Conservation (phyloP, 192 early-diverging fungal genomes). For the Coemansia sp. region DNA sequence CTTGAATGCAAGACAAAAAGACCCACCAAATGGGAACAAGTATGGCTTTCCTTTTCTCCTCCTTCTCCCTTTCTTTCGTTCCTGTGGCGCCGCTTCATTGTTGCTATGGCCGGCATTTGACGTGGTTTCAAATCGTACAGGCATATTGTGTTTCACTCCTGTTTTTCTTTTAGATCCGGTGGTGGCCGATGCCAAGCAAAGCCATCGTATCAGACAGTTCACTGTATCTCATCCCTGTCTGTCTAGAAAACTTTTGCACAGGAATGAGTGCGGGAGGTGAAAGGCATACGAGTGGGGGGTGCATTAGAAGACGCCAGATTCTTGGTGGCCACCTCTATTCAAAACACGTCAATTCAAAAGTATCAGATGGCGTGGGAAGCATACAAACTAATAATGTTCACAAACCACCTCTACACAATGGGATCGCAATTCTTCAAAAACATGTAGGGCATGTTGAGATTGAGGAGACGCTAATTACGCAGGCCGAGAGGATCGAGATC, state of each 20-base stretch:
- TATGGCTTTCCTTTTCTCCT: too few relatives aligned
- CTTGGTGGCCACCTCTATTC: too few relatives aligned
- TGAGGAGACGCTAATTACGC: conserved; percentile 10
- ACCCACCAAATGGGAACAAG: too few relatives aligned
- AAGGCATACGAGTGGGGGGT: not conserved
- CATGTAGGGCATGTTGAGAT: conserved; percentile 37
- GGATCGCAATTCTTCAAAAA: not conserved
- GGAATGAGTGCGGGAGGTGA: not conserved
- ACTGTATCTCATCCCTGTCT: not conserved
- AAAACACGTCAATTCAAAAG: not conserved
- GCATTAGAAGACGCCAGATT: too few relatives aligned
- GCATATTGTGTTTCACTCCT: too few relatives aligned
- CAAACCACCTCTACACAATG: not conserved
- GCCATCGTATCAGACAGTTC: not conserved
- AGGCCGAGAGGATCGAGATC: conserved; percentile 24
- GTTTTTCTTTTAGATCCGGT: too few relatives aligned
- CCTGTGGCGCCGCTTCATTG: too few relatives aligned
- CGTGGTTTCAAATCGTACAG: not conserved
- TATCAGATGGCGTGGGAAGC: not conserved
- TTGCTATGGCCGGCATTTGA: too few relatives aligned
- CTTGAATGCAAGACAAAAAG: too few relatives aligned
- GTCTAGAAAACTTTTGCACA: too few relatives aligned
- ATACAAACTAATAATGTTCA: conserved; percentile 4
- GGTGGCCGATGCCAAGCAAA: not conserved
- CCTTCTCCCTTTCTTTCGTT: too few relatives aligned